Evolutionary conservation across 805 yeast genomes (phyloP).

Genomic region (Torulaspora microellipsoides): DNA sequence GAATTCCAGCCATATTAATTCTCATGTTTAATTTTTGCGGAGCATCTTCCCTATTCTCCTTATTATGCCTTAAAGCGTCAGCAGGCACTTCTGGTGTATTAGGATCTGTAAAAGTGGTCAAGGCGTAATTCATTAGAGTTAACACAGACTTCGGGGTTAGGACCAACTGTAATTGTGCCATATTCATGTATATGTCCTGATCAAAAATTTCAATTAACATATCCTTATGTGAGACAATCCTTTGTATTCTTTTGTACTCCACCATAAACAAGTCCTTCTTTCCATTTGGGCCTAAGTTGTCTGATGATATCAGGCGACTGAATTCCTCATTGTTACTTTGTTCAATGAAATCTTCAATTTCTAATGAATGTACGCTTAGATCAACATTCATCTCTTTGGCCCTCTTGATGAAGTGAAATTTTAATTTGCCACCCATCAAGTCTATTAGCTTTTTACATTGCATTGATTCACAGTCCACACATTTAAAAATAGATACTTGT

Average conservation of each 20-base stretch:
- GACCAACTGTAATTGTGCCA: conserved; percentile 75
- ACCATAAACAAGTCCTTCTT: conserved; percentile 54
- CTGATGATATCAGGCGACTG: conserved; percentile 65
- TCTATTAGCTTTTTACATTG: conserved; percentile 67
- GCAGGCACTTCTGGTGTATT: conserved; percentile 62
- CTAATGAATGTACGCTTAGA: conserved; percentile 57
- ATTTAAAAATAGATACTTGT: conserved; percentile 58
- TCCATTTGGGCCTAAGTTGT: conserved; percentile 38
- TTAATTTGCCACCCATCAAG: conserved; percentile 61
- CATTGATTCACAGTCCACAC: conserved; percentile 56
- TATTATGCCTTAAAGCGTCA: conserved; percentile 65
- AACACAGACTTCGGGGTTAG: conserved; percentile 73
- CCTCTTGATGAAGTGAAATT: conserved; percentile 56
- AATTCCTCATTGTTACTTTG: conserved; percentile 57
- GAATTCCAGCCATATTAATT: conserved; percentile 66
- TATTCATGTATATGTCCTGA: conserved; percentile 63
- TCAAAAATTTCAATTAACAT: conserved; percentile 63
- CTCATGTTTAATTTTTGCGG: conserved; percentile 73
- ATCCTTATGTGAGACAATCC: conserved; percentile 52
- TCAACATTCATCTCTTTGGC: conserved; percentile 60
- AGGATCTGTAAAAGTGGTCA: conserved; percentile 87
- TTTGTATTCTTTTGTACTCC: conserved; percentile 52
- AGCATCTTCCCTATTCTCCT: conserved; percentile 50
- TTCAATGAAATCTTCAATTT: conserved; percentile 72
- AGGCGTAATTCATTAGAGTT: conserved; percentile 70